These are phyloP conservation scores for Tulasnella sp. DNA, from an alignment of 768 basidiomycete genomes.

Conservation along the genomic window DNA sequence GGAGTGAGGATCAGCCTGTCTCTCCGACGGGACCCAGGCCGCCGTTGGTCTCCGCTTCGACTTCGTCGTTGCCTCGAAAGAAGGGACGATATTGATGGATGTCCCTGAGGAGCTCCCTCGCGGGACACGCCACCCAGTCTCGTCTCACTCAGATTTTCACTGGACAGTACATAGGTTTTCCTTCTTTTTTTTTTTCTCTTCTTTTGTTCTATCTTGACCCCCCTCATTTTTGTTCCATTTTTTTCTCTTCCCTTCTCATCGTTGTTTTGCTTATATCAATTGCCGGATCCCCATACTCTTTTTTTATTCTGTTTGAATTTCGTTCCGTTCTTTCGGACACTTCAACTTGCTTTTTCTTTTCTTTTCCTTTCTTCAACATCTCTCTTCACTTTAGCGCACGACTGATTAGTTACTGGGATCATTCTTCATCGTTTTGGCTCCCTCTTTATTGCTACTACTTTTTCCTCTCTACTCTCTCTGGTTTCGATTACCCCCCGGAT, in stretches of 20 bases:
- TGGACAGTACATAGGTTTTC: not conserved
- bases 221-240: not conserved
- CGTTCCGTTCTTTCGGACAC: not conserved
- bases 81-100: not conserved
- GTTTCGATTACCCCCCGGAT: not conserved
- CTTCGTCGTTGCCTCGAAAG: conserved; percentile 8
- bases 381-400: not conserved
- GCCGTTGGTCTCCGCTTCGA: not conserved
- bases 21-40: not conserved
- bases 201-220: not conserved
- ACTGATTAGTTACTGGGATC: not conserved
- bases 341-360: not conserved
- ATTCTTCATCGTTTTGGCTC: not conserved
- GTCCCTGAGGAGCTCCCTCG: not conserved
- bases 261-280: conserved; percentile 1
- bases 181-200: not conserved
- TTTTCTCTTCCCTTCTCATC: not conserved
- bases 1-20: not conserved
- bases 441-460: not conserved
- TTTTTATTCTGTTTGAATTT: not conserved
- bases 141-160: not conserved
- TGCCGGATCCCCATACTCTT: not conserved
- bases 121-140: not conserved
- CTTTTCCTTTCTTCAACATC: not conserved
- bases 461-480: not conserved